Evolutionary conservation across 306 rosid species (phyloP), one percentile per base, ranked within the genome.

Genomic region (Dalbergia oliveri): DNA sequence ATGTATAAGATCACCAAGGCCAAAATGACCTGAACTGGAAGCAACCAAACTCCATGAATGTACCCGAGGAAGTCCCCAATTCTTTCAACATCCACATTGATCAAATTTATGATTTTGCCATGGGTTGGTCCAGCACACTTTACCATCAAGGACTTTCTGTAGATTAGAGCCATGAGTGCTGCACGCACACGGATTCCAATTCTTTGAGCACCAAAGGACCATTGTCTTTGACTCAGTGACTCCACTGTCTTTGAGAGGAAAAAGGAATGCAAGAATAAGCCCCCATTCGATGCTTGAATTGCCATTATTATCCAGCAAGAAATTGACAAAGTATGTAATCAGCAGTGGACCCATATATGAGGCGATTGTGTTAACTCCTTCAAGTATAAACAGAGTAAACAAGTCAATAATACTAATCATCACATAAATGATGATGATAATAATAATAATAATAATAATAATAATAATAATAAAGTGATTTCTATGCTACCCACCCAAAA

Each of bases 181-280:
- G 95, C 91, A 51, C 93, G 84, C 23, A 93, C 85, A 62, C 77
- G 88, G 18, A 94, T 84, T 79, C 97, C 97, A 5, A 89, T 85
- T 9, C 87, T 64, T 34, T 88, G 97, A 78, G 99, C 97, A 33
- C 97, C 99, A 44, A 94, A 94, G 67, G 91, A 93, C 99, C 94
- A 93, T 43, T 93, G 99, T 54, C 97, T 85, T 86, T 93, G 97
- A 63, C 90, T 88, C 31, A 93, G 68, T 63, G 97, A 94, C 81
- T 93, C 99, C 59, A 88, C 21, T 14, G 93, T 94, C 85, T 94
- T 93, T 0, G 97, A 79, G 15, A 93, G 77, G 90, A 94, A 91
- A 91, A 72, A 90, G 33, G 53, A 90, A 88, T 15, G 99, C 91
- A 33, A 93, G 94, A 87, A 88, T 56, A 51, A 94, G 49, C 3